Evolutionary conservation across 1,284 basidiomycete genomes (phyloP).

Genomic region (Fomitopsis palustris): DNA sequence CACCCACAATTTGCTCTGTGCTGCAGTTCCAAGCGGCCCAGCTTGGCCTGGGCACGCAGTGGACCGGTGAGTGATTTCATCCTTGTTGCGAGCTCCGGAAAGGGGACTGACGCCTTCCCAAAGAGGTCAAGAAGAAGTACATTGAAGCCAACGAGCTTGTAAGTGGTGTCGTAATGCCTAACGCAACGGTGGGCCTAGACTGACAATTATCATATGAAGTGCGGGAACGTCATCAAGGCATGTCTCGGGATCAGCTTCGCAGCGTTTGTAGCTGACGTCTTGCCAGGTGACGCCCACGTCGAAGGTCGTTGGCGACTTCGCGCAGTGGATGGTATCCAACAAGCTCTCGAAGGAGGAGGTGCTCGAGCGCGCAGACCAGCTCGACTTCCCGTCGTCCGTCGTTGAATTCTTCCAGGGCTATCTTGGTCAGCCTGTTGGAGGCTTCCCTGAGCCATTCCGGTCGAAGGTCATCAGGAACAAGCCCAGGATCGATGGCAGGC

Average conservation of each 20-base stretch:
- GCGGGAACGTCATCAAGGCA: constrained; percentile 96
- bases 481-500: constrained; percentile 90
- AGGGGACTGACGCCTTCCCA: constrained; percentile 16
- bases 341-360: constrained; percentile 87
- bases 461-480: constrained; percentile 92
- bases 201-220: constrained; percentile 42
- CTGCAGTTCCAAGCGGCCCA: constrained; percentile 96
- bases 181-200: background rate
- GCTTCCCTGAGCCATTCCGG: constrained; percentile 97
- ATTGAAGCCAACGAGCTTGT: constrained; percentile 94
- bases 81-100: constrained; percentile 6
- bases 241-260: background rate
- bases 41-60: constrained; percentile 95
- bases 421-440: constrained; percentile 94
- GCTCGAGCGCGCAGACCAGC: constrained; percentile 77
- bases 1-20: background rate
- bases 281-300: constrained; percentile 94
- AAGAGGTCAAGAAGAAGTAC: constrained; percentile 98
- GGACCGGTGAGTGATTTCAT: constrained; percentile 60
- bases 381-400: constrained; percentile 97
- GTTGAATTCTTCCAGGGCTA: constrained; percentile 98
- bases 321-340: constrained; percentile 99
- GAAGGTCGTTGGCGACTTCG: constrained; percentile 99
- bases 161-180: constrained; percentile 27
- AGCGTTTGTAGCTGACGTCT: constrained; percentile 1